phyloP scores from a whole-genome alignment of 2,329 filamentous ascomycete genomes.

The Fusarium mangiferae region DNA sequence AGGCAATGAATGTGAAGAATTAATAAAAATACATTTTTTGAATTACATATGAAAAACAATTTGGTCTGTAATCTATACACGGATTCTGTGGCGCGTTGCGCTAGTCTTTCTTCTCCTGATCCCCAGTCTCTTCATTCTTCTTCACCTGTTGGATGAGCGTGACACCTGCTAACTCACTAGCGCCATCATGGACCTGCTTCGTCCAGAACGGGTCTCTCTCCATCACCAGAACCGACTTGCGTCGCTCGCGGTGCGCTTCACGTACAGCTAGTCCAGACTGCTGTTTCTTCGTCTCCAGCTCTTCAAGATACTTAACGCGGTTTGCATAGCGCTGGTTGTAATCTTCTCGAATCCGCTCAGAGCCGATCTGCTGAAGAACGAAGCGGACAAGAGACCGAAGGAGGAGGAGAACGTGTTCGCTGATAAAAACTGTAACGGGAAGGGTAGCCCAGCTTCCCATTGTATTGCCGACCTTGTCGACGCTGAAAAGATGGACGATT shows the following conservation, averaged over 20 bases:
- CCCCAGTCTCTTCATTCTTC: conserved; percentile 17
- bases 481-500: conserved; percentile 77
- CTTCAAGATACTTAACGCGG: conserved; percentile 51
- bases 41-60: background rate
- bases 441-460: conserved; percentile 68
- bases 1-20: background rate
- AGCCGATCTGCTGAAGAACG: conserved; percentile 52
- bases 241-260: conserved; percentile 51
- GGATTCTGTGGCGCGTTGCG: background rate
- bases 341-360: conserved; percentile 54
- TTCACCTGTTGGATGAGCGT: conserved; percentile 49
- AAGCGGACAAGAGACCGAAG: conserved; percentile 58
- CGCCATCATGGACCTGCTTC: conserved; percentile 54
- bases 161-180: conserved; percentile 49
- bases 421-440: conserved; percentile 76
- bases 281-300: conserved; percentile 54
- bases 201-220: conserved; percentile 54
- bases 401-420: conserved; percentile 76
- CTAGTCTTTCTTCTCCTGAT: conserved; percentile 29
- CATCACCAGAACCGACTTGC: conserved; percentile 50
- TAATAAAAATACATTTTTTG: background rate
- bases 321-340: conserved; percentile 52
- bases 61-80: background rate
- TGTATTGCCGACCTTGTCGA: conserved; percentile 63
- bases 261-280: conserved; percentile 47